These are phyloP conservation scores for Penicillium flavigenum DNA, from an alignment of 495 filamentous ascomycete genomes.

Conservation along the genomic window DNA sequence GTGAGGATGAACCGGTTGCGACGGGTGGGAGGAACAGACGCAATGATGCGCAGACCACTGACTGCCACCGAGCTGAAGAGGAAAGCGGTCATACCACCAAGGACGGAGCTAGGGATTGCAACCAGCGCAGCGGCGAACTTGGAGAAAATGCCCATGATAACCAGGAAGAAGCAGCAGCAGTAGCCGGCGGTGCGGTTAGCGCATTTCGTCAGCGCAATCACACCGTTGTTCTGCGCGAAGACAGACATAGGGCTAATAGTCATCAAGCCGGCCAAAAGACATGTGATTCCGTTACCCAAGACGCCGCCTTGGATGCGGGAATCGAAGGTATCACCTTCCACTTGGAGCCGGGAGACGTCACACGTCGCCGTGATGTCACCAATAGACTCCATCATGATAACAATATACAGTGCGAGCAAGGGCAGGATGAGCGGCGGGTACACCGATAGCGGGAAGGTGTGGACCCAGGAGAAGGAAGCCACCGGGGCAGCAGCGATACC, in stretches of 20 bases:
- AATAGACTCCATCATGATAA: constrained; percentile 87
- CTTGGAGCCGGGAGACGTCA: constrained; percentile 81
- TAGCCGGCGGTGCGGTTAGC: constrained; percentile 88
- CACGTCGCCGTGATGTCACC: constrained; percentile 61
- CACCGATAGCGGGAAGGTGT: constrained; percentile 76
- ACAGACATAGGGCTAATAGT: constrained; percentile 84
- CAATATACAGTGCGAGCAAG: constrained; percentile 80
- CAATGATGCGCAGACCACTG: constrained; percentile 82
- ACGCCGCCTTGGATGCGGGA: constrained; percentile 89
- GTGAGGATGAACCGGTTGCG: constrained; percentile 89
- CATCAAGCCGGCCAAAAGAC: constrained; percentile 74
- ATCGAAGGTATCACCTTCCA: constrained; percentile 78
- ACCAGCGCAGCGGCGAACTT: constrained; percentile 91
- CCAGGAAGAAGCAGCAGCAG: constrained; percentile 71
- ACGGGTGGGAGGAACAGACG: constrained; percentile 73
- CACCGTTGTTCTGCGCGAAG: constrained; percentile 87
- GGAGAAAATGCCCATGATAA: constrained; percentile 86
- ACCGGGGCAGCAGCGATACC: constrained; percentile 71
- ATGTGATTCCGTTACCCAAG: constrained; percentile 72
- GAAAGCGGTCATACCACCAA: constrained; percentile 94
- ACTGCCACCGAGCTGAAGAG: constrained; percentile 82
- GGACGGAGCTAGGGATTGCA: constrained; percentile 73
- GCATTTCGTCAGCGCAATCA: constrained; percentile 85
- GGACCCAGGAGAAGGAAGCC: constrained; percentile 85
- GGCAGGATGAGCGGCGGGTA: constrained; percentile 86